Evolutionary conservation across 164 flowering plant genomes (phyloP).

Genomic region (Aristolochia contorta): DNA sequence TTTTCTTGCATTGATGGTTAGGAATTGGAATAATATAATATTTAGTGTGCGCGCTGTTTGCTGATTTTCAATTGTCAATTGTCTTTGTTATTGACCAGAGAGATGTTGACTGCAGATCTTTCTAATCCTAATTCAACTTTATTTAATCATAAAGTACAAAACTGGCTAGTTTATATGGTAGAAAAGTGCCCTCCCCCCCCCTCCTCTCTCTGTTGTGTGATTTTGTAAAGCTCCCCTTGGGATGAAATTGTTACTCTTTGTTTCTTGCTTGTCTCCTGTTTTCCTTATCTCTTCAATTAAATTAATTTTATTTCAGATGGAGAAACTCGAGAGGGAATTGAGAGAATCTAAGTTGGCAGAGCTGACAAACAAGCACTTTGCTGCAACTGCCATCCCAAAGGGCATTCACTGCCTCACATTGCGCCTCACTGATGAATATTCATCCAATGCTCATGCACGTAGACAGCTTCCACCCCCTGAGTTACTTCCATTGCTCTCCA

Average conservation of each 20-base stretch:
- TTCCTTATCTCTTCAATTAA: neutral
- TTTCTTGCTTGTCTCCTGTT: neutral
- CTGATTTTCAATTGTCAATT: no score
- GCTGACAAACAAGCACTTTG: conserved; percentile 92
- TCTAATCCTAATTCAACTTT: no score
- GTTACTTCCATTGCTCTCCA: conserved; percentile 75
- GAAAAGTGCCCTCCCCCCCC: no score
- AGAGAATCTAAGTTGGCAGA: conserved; percentile 78
- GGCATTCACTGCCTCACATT: conserved; percentile 87
- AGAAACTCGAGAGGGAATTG: conserved; percentile 69
- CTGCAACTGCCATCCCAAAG: conserved; percentile 88
- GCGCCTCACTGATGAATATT: conserved; percentile 92
- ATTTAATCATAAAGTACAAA: no score
- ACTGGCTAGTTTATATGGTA: no score
- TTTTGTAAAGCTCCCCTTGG: neutral
- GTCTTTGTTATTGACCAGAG: no score
- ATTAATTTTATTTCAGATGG: conserved; percentile 46
- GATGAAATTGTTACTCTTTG: neutral
- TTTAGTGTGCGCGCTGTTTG: no score
- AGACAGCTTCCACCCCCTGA: conserved; percentile 94
- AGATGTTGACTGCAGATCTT: no score
- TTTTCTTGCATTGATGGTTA: no score
- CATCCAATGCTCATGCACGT: conserved; percentile 96
- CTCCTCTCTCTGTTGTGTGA: neutral
- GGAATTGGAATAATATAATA: no score